Conservation (phyloP, 2,329 filamentous ascomycete genomes). For the Fusarium gaditjirri region DNA sequence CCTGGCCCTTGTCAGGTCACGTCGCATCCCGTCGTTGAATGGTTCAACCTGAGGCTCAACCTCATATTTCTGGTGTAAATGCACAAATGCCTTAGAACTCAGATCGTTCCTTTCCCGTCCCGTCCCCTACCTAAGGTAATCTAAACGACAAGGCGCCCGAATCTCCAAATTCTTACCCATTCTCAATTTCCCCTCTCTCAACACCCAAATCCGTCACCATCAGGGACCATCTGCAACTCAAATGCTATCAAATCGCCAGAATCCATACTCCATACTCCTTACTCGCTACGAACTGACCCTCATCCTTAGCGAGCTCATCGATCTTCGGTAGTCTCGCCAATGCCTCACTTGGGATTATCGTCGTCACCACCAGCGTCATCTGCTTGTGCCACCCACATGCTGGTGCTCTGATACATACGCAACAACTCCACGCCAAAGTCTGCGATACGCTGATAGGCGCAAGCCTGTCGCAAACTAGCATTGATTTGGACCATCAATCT, state of each 20-base stretch:
- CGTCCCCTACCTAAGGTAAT: not conserved
- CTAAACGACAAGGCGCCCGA: conserved; percentile 33
- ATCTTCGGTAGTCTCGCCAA: conserved; percentile 19
- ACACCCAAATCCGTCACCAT: not conserved
- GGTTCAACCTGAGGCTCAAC: conserved; percentile 38
- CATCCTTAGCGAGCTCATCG: conserved; percentile 1
- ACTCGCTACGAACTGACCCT: not conserved
- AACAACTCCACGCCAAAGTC: conserved; percentile 1
- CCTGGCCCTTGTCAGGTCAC: conserved; percentile 34
- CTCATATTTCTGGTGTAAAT: conserved; percentile 48
- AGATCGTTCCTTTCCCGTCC: conserved; percentile 1
- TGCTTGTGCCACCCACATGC: conserved; percentile 33
- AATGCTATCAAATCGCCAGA: not conserved
- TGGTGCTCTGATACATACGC: conserved; percentile 22
- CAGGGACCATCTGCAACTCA: not conserved
- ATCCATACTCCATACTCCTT: not conserved
- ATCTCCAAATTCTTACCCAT: conserved; percentile 24
- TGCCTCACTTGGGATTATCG: conserved; percentile 17
- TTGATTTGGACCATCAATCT: not conserved
- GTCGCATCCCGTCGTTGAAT: conserved; percentile 3
- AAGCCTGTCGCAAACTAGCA: not conserved
- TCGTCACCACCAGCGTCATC: conserved; percentile 38
- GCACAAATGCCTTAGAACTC: conserved; percentile 45
- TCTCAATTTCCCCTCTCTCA: conserved; percentile 18
- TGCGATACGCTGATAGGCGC: conserved; percentile 1